phyloP scores from a whole-genome alignment of 495 filamentous ascomycete genomes.

The Viridothelium virens region DNA sequence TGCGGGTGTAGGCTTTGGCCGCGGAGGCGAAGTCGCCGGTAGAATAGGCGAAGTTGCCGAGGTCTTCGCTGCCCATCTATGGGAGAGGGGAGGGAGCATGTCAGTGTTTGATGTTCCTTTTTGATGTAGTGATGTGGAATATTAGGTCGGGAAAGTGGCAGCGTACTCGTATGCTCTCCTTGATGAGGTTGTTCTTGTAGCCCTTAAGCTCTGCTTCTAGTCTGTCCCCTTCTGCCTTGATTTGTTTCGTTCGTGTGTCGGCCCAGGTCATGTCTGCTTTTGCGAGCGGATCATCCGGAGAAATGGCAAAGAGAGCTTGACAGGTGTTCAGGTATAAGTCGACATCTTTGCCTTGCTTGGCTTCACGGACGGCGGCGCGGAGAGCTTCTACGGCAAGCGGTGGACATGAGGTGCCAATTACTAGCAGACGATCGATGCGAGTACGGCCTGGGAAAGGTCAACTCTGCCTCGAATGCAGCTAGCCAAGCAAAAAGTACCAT shows the following conservation, averaged over 20 bases:
- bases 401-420: slow-evolving; percentile 72
- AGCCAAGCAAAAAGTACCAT: slow-evolving; percentile 45
- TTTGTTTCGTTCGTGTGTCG: slow-evolving; percentile 50
- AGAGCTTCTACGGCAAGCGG: slow-evolving; percentile 73
- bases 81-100: not conserved
- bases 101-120: too few relatives aligned
- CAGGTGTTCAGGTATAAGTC: slow-evolving; percentile 62
- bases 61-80: slow-evolving; percentile 71
- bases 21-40: slow-evolving; percentile 55
- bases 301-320: slow-evolving; percentile 52
- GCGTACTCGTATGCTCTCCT: slow-evolving; percentile 88
- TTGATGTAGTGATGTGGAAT: not conserved
- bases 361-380: slow-evolving; percentile 65
- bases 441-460: slow-evolving; percentile 50
- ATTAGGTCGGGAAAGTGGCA: not conserved
- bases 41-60: slow-evolving; percentile 41
- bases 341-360: slow-evolving; percentile 69
- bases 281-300: slow-evolving; percentile 61
- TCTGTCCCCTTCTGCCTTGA: slow-evolving; percentile 59
- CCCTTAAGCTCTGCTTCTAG: slow-evolving; percentile 77
- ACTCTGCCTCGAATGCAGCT: not conserved
- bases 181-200: slow-evolving; percentile 96
- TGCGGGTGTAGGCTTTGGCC: slow-evolving; percentile 59
- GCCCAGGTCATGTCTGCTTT: slow-evolving; percentile 63
- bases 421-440: slow-evolving; percentile 67